phyloP scores from a whole-genome alignment of 2,329 filamentous ascomycete genomes.

The Pestalotiopsis sp. region DNA sequence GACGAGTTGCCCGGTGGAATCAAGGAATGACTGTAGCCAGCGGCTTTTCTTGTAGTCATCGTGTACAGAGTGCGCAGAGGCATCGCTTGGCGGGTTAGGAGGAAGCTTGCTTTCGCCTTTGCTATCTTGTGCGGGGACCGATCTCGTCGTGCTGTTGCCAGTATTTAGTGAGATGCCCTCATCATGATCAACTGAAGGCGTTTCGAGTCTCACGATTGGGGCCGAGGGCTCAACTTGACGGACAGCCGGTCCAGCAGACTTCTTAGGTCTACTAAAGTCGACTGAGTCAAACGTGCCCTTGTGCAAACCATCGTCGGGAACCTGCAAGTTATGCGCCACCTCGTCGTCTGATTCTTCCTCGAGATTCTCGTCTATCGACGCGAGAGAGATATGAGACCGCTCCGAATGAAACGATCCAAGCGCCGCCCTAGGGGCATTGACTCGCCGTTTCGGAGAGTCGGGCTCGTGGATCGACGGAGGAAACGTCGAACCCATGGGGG shows the following conservation, averaged over 20 bases:
- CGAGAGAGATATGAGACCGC: slow-evolving; percentile 12
- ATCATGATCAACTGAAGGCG: slow-evolving; percentile 12
- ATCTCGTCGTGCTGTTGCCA: slow-evolving; percentile 7
- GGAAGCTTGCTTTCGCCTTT: slow-evolving; percentile 17
- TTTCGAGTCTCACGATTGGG: slow-evolving; percentile 5
- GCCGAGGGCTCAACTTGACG: not conserved
- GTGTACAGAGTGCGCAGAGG: slow-evolving; percentile 22
- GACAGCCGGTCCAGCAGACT: not conserved
- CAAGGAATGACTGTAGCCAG: slow-evolving; percentile 39
- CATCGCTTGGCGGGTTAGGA: slow-evolving; percentile 18
- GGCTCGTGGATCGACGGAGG: slow-evolving; percentile 1
- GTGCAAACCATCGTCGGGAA: not conserved
- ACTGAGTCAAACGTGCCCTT: slow-evolving; percentile 1
- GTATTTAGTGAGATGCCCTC: slow-evolving; percentile 13
- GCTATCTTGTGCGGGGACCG: slow-evolving; percentile 14
- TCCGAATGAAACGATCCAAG: slow-evolving; percentile 11
- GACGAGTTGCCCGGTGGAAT: slow-evolving; percentile 40
- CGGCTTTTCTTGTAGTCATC: slow-evolving; percentile 22
- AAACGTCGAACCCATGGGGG: not conserved
- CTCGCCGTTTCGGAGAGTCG: not conserved
- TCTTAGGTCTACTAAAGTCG: not conserved
- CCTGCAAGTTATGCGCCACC: not conserved
- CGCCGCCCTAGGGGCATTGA: slow-evolving; percentile 1
- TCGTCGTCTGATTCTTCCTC: slow-evolving; percentile 9
- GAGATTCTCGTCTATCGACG: slow-evolving; percentile 13